Evolutionary conservation across 129 eudicot species (phyloP).

Genomic region (Saussurea involucrata): DNA sequence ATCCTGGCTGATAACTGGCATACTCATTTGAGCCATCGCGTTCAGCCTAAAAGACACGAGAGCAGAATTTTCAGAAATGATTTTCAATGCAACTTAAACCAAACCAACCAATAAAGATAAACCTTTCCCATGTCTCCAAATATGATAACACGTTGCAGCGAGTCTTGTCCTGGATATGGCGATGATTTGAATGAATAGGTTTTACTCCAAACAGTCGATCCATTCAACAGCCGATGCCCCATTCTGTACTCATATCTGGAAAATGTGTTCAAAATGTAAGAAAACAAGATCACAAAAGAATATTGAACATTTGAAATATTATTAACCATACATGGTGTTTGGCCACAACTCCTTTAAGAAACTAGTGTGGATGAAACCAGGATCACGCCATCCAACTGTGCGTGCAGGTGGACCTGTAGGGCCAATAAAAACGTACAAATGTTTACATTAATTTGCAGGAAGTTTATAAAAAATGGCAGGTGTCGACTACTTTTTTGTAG

Average conservation of each 20-base stretch:
- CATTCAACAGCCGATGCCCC: constrained; percentile 45
- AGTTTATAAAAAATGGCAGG: not conserved
- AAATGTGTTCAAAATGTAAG: not conserved
- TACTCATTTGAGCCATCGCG: constrained; percentile 54
- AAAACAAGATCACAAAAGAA: not conserved
- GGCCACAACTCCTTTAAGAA: constrained; percentile 51
- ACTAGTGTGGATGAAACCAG: constrained; percentile 46
- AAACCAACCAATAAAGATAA: not conserved
- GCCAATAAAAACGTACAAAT: not conserved
- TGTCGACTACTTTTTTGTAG: not conserved
- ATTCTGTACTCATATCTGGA: constrained; percentile 55
- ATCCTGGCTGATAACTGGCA: constrained; percentile 39
- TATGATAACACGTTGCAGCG: constrained; percentile 52
- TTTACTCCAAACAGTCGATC: constrained; percentile 43
- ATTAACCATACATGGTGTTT: constrained; percentile 21
- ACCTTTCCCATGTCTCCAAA: constrained; percentile 80
- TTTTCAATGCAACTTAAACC: not conserved
- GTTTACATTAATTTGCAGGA: not conserved
- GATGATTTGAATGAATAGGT: constrained; percentile 47
- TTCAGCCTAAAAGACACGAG: constrained; percentile 39
- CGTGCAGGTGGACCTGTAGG: constrained; percentile 40
- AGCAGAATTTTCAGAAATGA: not conserved
- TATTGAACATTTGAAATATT: not conserved
- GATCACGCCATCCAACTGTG: constrained; percentile 55
- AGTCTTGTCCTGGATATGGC: constrained; percentile 60